A percentile compares a stretch with the other conserved stretches of the same genome.
These are phyloP conservation scores for Gelatoporia subvermispora DNA, from an alignment of 768 basidiomycete genomes.

Conservation along the genomic window DNA sequence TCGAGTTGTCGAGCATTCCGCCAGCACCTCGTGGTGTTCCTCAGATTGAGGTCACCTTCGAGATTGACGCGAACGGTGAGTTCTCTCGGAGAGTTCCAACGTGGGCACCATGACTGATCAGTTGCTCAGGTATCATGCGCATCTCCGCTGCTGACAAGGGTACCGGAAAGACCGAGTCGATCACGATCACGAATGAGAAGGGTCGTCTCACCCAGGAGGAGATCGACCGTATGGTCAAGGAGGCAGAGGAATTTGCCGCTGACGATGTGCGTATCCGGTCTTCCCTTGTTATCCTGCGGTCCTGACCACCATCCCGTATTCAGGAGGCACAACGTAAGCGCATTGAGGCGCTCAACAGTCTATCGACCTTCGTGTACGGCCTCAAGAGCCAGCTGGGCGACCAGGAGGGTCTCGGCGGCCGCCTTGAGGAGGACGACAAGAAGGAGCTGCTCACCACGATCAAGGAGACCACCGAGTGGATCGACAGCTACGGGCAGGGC, in stretches of 20 bases:
- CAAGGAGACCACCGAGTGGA: slow-evolving; percentile 92
- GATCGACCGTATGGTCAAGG: slow-evolving; percentile 93
- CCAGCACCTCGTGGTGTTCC: slow-evolving; percentile 96
- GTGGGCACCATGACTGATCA: background rate
- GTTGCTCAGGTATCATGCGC: slow-evolving; percentile 72
- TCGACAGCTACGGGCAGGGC: slow-evolving; percentile 74
- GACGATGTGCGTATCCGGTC: slow-evolving; percentile 41
- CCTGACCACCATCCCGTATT: slow-evolving; percentile 20
- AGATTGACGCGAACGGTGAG: slow-evolving; percentile 46
- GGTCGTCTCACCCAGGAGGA: slow-evolving; percentile 64
- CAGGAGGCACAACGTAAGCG: slow-evolving; percentile 70
- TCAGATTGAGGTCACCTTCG: slow-evolving; percentile 94
- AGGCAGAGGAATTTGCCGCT: slow-evolving; percentile 85
- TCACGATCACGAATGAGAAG: slow-evolving; percentile 96
- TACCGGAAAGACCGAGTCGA: slow-evolving; percentile 81
- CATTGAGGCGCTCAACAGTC: slow-evolving; percentile 77
- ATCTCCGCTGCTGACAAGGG: slow-evolving; percentile 90
- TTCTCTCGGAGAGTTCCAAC: background rate
- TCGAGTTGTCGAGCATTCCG: slow-evolving; percentile 89
- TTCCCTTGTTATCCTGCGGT: background rate
- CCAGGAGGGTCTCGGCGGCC: slow-evolving; percentile 87
- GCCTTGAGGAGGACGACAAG: slow-evolving; percentile 78
- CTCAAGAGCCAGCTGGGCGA: slow-evolving; percentile 87
- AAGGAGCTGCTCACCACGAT: slow-evolving; percentile 75
- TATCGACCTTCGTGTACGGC: slow-evolving; percentile 81